Base-by-base conservation (phyloP, 2,329 filamentous ascomycete species). In the Beauveria scarabaeidicola region DNA sequence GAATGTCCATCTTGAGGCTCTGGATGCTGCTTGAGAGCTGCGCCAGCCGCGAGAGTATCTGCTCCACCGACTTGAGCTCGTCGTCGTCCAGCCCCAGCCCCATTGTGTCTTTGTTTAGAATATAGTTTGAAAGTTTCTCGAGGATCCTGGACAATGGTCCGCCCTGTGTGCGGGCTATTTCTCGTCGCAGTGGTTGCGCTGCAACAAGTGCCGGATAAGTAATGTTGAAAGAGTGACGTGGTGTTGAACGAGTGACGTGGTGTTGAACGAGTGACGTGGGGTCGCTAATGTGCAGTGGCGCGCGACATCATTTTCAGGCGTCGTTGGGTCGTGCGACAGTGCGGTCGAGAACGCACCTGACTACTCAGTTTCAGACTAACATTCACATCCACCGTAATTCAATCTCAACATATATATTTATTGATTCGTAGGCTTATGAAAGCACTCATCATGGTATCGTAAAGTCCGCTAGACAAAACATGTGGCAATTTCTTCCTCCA, bases 21-120 rank as follows among this genome's bases (percentile, higher is more conserved):
- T 75, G 79, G 21, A 92, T 82, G 65, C 83, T 89, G 70, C 81
- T 86, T 4, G 85, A 83, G 25, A 92, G 80, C 68, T 90, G 86
- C 50, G 79, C 79, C 23, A 91, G 78, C 29, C 86, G 81, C 67
- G 86, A 82, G 44, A 89, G 83, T 29, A 85, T 84, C 72, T 87
- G 82, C 67, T 92, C 89, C 27, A 92, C 80, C 44, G 82, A 79
- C 73, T 87, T 89, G 65, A 85, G 75, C 71, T 87, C 84, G 21
- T 86, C 83, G 29, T 77, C 76, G 38, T 76, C 77, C 32, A 85
- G 72, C 36, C 77, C 77, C n/a, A 84, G 74, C 25, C 73, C 72
- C 74, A 76, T 76, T 46, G 44, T 46, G 44, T 46, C 47, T n/a
- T 50, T 19, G 19, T 27, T n/a, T 9, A 19, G 2, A 62, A 58